Evolutionary conservation across 78 protist species (phyloP).

Genomic region (Dictyostelium intermedium): DNA sequence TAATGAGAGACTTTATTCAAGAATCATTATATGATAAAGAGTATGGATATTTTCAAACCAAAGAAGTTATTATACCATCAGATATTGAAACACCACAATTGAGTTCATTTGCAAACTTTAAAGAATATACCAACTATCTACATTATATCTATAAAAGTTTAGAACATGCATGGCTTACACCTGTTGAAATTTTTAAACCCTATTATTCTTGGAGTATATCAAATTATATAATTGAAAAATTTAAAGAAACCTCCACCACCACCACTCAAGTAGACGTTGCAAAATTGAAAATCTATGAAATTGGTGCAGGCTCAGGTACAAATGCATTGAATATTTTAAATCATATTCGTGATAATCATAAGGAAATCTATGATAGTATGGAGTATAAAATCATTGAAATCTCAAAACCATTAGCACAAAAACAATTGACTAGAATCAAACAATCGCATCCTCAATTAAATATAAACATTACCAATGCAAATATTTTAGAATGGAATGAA

Average conservation of each 20-base stretch:
- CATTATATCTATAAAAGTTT: constrained; percentile 19
- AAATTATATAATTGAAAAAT: constrained; percentile 44
- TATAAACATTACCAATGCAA: constrained; percentile 20
- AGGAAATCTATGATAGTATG: background rate
- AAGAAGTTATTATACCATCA: constrained; percentile 53
- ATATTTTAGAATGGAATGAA: constrained; percentile 60
- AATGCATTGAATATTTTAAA: constrained; percentile 51
- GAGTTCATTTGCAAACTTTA: background rate
- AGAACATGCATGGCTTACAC: constrained; percentile 73
- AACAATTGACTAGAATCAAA: constrained; percentile 59
- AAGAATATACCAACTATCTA: constrained; percentile 31
- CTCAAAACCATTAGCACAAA: constrained; percentile 28
- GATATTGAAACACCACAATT: background rate
- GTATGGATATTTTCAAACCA: constrained; percentile 58
- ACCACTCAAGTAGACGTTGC: background rate
- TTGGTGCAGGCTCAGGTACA: constrained; percentile 80
- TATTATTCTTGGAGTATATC: constrained; percentile 49
- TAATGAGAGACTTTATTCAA: constrained; percentile 80
- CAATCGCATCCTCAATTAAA: constrained; percentile 17
- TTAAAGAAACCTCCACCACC: no score
- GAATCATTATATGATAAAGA: constrained; percentile 55
- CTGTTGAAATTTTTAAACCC: constrained; percentile 69
- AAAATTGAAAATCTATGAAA: constrained; percentile 48
- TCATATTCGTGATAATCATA: constrained; percentile 23
- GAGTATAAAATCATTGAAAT: constrained; percentile 66